Evolutionary conservation across 148 eudicot genomes (phyloP).

Genomic region (Rhododendron williamsianum): DNA sequence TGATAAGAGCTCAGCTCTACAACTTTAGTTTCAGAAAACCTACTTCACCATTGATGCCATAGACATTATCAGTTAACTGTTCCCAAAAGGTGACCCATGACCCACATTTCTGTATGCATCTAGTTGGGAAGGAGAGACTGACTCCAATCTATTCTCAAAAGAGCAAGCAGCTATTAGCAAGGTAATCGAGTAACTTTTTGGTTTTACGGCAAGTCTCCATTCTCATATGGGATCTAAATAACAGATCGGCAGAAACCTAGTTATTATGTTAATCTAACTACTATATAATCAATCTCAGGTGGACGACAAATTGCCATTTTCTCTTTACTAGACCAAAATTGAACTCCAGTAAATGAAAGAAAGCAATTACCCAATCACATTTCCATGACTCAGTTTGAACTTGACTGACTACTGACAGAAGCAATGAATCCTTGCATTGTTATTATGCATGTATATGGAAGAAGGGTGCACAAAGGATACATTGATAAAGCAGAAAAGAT

Average conservation of each 20-base stretch:
- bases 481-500: background rate
- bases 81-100: background rate
- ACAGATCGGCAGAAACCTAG: background rate
- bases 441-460: background rate
- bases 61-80: background rate
- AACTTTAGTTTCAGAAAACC: background rate
- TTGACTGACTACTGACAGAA: background rate
- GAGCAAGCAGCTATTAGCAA: background rate
- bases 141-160: background rate
- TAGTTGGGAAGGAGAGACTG: background rate
- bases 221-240: background rate
- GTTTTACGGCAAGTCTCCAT: background rate
- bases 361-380: background rate
- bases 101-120: background rate
- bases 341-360: background rate
- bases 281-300: background rate
- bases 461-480: background rate
- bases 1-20: background rate
- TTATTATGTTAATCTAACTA: background rate
- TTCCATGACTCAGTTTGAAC: background rate
- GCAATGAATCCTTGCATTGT: background rate
- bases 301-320: background rate
- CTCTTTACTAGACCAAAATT: background rate
- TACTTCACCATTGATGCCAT: slow-evolving; percentile 4
- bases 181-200: background rate